Percentiles rank a stretch among this genome's conserved stretches.
Conservation (phyloP, 306 rosid species). For the Dryas alaskensis region DNA sequence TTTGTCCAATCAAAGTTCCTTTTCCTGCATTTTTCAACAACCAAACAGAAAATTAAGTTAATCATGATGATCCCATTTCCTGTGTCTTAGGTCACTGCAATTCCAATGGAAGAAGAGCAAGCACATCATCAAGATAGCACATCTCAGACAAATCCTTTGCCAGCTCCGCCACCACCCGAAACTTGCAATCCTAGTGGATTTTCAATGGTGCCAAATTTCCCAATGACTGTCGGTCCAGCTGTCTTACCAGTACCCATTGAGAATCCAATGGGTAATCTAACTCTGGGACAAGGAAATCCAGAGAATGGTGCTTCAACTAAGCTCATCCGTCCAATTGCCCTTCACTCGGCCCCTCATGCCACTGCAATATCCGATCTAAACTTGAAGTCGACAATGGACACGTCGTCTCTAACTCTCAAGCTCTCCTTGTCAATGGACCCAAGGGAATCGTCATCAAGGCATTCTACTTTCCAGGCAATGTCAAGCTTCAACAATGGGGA, state of each 20-base stretch:
- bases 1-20: neutral
- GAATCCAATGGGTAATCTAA: conserved; percentile 51
- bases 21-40: neutral
- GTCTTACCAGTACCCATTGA: conserved; percentile 37
- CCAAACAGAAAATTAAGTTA: conserved; percentile 14
- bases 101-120: conserved; percentile 71
- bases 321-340: conserved; percentile 38
- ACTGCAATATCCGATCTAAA: conserved; percentile 33
- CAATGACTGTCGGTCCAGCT: conserved; percentile 41
- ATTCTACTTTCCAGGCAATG: conserved; percentile 51
- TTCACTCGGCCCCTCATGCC: conserved; percentile 32
- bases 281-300: conserved; percentile 47
- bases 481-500: conserved; percentile 71
- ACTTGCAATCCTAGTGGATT: conserved; percentile 42
- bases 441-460: conserved; percentile 57
- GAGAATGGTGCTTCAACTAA: conserved; percentile 33
- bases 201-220: conserved; percentile 44
- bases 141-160: conserved; percentile 45
- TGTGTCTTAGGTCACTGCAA: conserved; percentile 57
- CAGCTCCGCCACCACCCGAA: conserved; percentile 43
- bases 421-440: conserved; percentile 69
- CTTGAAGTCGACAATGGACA: conserved; percentile 43
- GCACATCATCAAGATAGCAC: conserved; percentile 47
- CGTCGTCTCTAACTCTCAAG: conserved; percentile 66
- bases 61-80: neutral